Evolutionary conservation across 176 grass and related monocot species (phyloP).

Genomic region (Canna indica): DNA sequence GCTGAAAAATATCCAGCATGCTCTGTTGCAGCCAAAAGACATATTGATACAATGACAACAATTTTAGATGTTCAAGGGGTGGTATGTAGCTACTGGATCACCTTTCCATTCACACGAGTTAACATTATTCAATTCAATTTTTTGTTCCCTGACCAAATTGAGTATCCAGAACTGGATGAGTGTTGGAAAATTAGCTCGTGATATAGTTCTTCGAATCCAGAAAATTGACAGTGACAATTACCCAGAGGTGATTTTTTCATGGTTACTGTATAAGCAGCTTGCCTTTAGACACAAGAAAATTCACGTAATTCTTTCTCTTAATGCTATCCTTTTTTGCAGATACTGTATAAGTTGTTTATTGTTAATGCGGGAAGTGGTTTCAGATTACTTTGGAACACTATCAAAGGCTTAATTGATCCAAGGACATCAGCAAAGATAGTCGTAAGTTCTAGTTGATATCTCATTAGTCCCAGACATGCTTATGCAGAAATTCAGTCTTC

Average conservation of each 20-base stretch:
- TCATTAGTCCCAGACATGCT: constrained; percentile 5
- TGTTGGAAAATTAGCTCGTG: constrained; percentile 33
- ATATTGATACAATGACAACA: constrained; percentile 65
- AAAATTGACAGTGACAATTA: constrained; percentile 48
- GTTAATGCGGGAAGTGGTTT: constrained; percentile 38
- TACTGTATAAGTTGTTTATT: constrained; percentile 38
- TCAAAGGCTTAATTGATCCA: constrained; percentile 42
- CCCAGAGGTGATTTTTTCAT: constrained; percentile 26
- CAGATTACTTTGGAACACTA: constrained; percentile 41
- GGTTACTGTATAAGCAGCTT: not conserved
- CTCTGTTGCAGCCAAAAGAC: constrained; percentile 62
- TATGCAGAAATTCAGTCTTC: constrained; percentile 4
- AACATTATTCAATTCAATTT: not conserved
- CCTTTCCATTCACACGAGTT: constrained; percentile 5
- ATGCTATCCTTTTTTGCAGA: constrained; percentile 21
- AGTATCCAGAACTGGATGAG: constrained; percentile 35
- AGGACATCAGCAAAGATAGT: constrained; percentile 43
- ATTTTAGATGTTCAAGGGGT: constrained; percentile 87
- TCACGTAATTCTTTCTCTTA: constrained; percentile 6
- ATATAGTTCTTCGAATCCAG: constrained; percentile 33
- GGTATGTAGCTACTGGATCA: constrained; percentile 38
- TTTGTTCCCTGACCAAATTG: not conserved
- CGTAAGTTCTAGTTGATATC: constrained; percentile 11
- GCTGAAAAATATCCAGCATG: constrained; percentile 80
- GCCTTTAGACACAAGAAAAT: not conserved